phyloP scores from a whole-genome alignment of 192 early-diverging fungal species.

The Coemansia sp. region DNA sequence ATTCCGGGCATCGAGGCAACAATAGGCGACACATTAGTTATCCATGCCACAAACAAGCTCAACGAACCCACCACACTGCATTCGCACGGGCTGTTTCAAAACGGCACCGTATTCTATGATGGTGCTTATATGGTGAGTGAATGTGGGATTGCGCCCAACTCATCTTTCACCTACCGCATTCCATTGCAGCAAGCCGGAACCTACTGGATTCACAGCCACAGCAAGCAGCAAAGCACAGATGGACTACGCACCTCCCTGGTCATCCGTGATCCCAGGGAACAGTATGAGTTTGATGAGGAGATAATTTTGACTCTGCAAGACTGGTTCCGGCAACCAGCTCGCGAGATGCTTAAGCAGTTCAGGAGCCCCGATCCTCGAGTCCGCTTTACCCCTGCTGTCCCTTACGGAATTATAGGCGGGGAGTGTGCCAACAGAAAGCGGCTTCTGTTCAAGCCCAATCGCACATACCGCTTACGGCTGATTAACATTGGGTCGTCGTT shows the following conservation, averaged over 20 bases:
- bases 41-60: slow-evolving; percentile 56
- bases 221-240: slow-evolving; percentile 69
- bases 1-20: slow-evolving; percentile 41
- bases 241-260: slow-evolving; percentile 69
- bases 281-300: slow-evolving; percentile 68
- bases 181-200: slow-evolving; percentile 67
- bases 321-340: slow-evolving; percentile 67
- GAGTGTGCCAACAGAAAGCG: slow-evolving; percentile 53
- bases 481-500: slow-evolving; percentile 72
- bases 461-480: slow-evolving; percentile 77
- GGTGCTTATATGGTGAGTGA: slow-evolving; percentile 66
- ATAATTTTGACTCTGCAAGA: slow-evolving; percentile 62
- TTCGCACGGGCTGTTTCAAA: slow-evolving; percentile 76
- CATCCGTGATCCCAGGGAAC: slow-evolving; percentile 53
- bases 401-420: slow-evolving; percentile 51
- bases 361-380: slow-evolving; percentile 51
- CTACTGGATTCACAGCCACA: slow-evolving; percentile 81
- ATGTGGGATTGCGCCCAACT: slow-evolving; percentile 67
- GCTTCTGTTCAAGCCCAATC: slow-evolving; percentile 65
- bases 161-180: slow-evolving; percentile 67
- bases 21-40: slow-evolving; percentile 30
- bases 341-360: slow-evolving; percentile 55
- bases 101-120: slow-evolving; percentile 67
- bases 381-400: slow-evolving; percentile 25
- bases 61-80: slow-evolving; percentile 64